These are phyloP conservation scores for Linum usitatissimum DNA, from an alignment of 345 rosid genomes.

Conservation along the genomic window DNA sequence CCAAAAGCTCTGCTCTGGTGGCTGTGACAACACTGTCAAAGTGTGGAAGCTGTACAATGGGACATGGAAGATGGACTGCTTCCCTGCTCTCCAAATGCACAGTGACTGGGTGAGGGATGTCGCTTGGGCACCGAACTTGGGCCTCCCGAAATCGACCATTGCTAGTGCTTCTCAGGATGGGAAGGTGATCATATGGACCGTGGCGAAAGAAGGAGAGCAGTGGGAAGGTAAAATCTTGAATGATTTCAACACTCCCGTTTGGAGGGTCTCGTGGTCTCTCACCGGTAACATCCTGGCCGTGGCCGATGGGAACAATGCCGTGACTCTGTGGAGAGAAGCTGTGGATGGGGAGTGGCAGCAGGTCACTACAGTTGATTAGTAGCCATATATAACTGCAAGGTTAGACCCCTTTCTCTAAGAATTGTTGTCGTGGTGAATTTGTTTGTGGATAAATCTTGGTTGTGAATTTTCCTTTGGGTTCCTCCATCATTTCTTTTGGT, in stretches of 20 bases:
- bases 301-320: slow-evolving; percentile 17
- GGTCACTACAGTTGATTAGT: slow-evolving; percentile 15
- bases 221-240: slow-evolving; percentile 17
- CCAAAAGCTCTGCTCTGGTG: slow-evolving; percentile 20
- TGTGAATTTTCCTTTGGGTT: not conserved
- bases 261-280: slow-evolving; percentile 20
- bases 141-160: slow-evolving; percentile 18
- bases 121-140: slow-evolving; percentile 20
- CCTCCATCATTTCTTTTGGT: no score
- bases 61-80: slow-evolving; percentile 18
- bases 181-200: slow-evolving; percentile 17
- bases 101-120: slow-evolving; percentile 20
- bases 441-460: not conserved
- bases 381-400: not conserved
- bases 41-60: slow-evolving; percentile 19
- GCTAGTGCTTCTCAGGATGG: slow-evolving; percentile 22
- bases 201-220: slow-evolving; percentile 16
- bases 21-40: slow-evolving; percentile 19
- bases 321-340: slow-evolving; percentile 19
- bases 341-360: slow-evolving; percentile 23
- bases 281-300: slow-evolving; percentile 20
- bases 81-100: slow-evolving; percentile 22
- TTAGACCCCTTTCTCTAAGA: not conserved
- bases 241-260: slow-evolving; percentile 17
- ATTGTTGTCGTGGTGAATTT: no score